A percentile compares a stretch with the other conserved stretches of the same genome.
phyloP scores from a whole-genome alignment of 495 filamentous ascomycete species.

The Lasiosphaeriaceae sp. region DNA sequence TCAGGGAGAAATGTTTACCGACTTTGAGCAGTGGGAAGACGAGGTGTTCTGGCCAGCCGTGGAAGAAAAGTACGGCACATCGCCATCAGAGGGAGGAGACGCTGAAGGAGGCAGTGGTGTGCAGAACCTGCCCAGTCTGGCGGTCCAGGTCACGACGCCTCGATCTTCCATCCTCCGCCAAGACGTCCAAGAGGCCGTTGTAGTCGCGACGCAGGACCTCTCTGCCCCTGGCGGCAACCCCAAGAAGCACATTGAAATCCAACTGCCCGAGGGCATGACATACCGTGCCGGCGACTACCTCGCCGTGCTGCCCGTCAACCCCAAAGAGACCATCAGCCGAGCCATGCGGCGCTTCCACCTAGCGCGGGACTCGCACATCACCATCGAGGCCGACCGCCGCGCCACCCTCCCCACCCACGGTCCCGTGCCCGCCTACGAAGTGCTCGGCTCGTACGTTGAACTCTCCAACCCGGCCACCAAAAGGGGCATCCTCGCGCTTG shows the following conservation, averaged over 20 bases:
- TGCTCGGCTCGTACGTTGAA: constrained; percentile 69
- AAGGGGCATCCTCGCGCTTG: constrained; percentile 44
- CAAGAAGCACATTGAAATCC: constrained; percentile 64
- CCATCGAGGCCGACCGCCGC: constrained; percentile 38
- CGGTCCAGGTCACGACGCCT: constrained; percentile 56
- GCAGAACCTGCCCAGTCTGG: constrained; percentile 29
- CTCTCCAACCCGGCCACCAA: constrained; percentile 64
- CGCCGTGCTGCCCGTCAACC: constrained; percentile 67
- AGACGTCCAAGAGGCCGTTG: constrained; percentile 59
- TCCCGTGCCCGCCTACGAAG: constrained; percentile 56
- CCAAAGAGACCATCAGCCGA: constrained; percentile 52
- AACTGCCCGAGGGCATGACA: constrained; percentile 59
- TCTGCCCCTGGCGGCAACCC: constrained; percentile 50
- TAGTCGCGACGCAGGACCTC: constrained; percentile 52
- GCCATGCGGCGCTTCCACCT: constrained; percentile 49
- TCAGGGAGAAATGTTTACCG: constrained; percentile 60
- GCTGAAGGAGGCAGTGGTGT: constrained; percentile 3
- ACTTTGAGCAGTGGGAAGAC: constrained; percentile 71
- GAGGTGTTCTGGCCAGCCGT: constrained; percentile 61
- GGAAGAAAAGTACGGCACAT: constrained; percentile 42
- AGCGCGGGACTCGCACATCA: constrained; percentile 58
- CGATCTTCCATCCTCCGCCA: constrained; percentile 61
- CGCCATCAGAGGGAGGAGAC: no score
- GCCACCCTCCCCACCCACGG: constrained; percentile 55
- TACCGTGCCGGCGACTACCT: constrained; percentile 76